phyloP scores from a whole-genome alignment of 768 basidiomycete species.

The Lactifluus subvellereus region DNA sequence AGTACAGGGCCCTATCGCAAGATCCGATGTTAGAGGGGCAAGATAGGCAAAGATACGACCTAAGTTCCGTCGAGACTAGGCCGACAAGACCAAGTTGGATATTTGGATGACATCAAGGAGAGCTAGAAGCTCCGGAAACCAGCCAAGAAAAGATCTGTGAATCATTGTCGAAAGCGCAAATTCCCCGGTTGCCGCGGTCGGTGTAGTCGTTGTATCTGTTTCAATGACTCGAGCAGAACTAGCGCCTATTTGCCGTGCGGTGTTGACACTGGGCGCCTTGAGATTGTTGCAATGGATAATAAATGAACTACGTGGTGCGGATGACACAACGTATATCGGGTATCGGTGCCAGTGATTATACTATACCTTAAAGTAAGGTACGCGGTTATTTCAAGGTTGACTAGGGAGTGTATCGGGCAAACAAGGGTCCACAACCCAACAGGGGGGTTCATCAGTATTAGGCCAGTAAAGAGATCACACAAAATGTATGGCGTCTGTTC shows the following conservation, averaged over 20 bases:
- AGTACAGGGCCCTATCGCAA: constrained; percentile 1
- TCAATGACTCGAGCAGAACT: constrained; percentile 17
- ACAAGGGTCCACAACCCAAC: neutral
- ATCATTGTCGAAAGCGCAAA: constrained; percentile 13
- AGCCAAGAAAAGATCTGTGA: constrained; percentile 11
- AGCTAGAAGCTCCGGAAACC: constrained; percentile 15
- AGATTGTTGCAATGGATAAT: neutral
- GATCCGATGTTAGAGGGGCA: constrained; percentile 15
- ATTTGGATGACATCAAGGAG: constrained; percentile 15
- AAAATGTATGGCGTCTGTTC: neutral
- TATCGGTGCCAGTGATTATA: neutral
- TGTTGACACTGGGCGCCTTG: constrained; percentile 11
- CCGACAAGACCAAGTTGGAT: constrained; percentile 17
- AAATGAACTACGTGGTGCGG: constrained; percentile 9
- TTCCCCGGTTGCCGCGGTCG: constrained; percentile 4
- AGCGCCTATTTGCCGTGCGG: constrained; percentile 6
- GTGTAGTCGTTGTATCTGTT: constrained; percentile 21
- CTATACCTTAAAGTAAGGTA: neutral
- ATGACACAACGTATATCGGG: neutral
- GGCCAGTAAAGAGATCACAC: neutral
- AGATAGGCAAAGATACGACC: constrained; percentile 10
- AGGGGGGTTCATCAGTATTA: neutral
- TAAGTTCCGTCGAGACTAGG: constrained; percentile 14
- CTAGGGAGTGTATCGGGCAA: neutral
- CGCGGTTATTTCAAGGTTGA: neutral